Evolutionary conservation across 192 early-diverging fungal species (phyloP).

Genomic region (Rhizoclosmatium globosum): DNA sequence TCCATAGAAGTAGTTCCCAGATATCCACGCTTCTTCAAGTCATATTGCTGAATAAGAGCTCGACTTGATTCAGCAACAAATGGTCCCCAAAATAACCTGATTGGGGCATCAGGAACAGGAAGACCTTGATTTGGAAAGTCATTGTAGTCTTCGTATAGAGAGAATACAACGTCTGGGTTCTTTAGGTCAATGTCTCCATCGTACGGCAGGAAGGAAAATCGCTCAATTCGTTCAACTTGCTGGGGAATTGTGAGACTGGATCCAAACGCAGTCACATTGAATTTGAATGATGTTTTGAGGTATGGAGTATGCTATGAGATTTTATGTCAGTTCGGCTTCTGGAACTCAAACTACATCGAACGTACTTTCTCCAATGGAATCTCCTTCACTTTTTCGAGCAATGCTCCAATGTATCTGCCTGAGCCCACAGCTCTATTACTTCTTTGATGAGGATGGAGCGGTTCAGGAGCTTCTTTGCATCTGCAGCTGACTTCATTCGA

Average conservation of each 20-base stretch:
- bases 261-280: constrained; percentile 77
- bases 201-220: constrained; percentile 85
- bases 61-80: constrained; percentile 77
- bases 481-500: constrained; percentile 69
- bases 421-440: constrained; percentile 82
- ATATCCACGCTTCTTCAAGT: constrained; percentile 95
- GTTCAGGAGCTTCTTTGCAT: constrained; percentile 76
- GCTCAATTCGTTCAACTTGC: constrained; percentile 83
- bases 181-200: constrained; percentile 86
- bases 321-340: background rate
- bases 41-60: constrained; percentile 79
- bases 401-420: constrained; percentile 64
- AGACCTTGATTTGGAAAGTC: constrained; percentile 20
- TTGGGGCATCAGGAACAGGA: constrained; percentile 36
- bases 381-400: constrained; percentile 67
- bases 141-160: constrained; percentile 79
- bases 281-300: constrained; percentile 47
- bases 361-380: constrained; percentile 66
- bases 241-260: constrained; percentile 73
- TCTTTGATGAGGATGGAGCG: constrained; percentile 87
- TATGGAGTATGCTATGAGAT: constrained; percentile 30
- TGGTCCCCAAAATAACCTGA: constrained; percentile 71
- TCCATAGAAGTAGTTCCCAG: constrained; percentile 98
- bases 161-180: constrained; percentile 77
- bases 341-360: background rate